Conservation (phyloP, 306 rosid genomes). For the Ceratonia siliqua region DNA sequence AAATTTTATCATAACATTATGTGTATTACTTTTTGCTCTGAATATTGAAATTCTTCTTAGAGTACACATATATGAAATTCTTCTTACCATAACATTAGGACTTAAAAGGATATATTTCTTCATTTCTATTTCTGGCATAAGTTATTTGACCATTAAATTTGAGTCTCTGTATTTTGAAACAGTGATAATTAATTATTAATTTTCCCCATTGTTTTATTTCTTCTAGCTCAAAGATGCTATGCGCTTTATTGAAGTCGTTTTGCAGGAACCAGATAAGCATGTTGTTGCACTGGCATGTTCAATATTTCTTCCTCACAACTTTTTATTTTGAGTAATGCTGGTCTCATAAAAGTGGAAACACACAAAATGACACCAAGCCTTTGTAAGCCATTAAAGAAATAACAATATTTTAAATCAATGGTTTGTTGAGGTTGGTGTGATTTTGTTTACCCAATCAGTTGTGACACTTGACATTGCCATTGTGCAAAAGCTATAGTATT, state of each 20-base stretch:
- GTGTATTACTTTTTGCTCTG: constrained; percentile 38
- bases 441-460: too few species aligned
- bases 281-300: constrained; percentile 73
- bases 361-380: too few species aligned
- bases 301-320: background rate
- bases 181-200: constrained; percentile 16
- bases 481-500: background rate
- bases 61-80: constrained; percentile 22
- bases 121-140: background rate
- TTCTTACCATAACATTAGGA: too few species aligned
- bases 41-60: constrained; percentile 33
- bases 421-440: too few species aligned
- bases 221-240: constrained; percentile 86
- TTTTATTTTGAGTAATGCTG: too few species aligned
- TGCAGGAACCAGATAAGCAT: constrained; percentile 80
- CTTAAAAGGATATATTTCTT: background rate
- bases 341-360: too few species aligned
- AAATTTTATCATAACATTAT: too few species aligned
- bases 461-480: too few species aligned
- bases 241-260: constrained; percentile 87
- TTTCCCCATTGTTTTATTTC: constrained; percentile 3
- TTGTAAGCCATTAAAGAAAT: too few species aligned
- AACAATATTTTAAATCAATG: too few species aligned
- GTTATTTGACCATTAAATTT: constrained; percentile 10
- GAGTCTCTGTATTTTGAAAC: background rate